Conservation (phyloP, 148 eudicot genomes). For the Polygonum aviculare region DNA sequence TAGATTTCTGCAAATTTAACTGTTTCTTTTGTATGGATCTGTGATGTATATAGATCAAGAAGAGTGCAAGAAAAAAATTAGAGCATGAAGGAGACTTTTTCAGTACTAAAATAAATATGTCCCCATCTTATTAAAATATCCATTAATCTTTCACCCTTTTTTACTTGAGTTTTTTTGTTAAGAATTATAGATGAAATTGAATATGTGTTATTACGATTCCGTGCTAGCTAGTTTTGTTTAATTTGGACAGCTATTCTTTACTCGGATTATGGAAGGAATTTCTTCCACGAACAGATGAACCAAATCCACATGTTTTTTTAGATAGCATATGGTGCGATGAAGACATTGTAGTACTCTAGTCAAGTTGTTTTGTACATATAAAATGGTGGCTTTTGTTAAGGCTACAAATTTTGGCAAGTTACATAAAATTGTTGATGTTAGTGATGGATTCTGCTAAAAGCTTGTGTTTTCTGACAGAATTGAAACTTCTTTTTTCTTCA, state of each 20-base stretch:
- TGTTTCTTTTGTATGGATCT: background rate
- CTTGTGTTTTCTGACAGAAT: background rate
- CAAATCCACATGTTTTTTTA: background rate
- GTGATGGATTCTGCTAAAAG: background rate
- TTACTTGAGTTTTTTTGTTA: background rate
- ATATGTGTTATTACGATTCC: background rate
- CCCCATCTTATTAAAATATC: background rate
- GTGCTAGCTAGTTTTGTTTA: background rate
- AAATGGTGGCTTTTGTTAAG: background rate
- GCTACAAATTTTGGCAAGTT: background rate
- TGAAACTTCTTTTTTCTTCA: conserved; percentile 22
- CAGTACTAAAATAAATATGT: background rate
- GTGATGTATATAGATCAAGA: background rate
- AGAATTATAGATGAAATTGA: background rate
- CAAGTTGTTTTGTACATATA: background rate
- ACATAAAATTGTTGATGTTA: background rate
- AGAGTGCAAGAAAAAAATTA: background rate
- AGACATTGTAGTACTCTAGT: background rate
- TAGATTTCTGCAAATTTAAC: background rate
- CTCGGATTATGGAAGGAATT: background rate
- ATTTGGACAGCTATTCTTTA: background rate
- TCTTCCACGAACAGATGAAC: background rate
- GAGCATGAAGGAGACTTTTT: background rate
- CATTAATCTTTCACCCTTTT: background rate
- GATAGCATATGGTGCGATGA: background rate